A percentile compares a stretch with the other conserved stretches of the same genome.
Evolutionary conservation across 2,329 filamentous ascomycete species (phyloP).

Genomic region (Microcera coccophila): DNA sequence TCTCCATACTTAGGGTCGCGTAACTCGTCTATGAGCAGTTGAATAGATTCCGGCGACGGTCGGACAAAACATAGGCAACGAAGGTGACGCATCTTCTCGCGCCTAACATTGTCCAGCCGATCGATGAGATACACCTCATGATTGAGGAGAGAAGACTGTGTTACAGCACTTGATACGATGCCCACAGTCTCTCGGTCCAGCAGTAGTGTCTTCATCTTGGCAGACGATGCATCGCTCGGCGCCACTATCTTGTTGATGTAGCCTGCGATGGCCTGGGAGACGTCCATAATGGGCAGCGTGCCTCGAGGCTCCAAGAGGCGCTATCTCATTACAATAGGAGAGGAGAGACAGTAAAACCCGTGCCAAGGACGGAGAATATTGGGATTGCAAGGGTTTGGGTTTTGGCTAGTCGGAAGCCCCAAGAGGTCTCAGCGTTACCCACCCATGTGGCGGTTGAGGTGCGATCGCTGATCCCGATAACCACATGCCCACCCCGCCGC

Average conservation of each 20-base stretch:
- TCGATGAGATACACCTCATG: constrained; percentile 98
- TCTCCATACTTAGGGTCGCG: constrained; percentile 96
- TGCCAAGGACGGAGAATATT: neutral
- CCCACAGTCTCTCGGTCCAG: constrained; percentile 91
- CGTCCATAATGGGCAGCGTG: constrained; percentile 65
- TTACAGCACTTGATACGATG: constrained; percentile 91
- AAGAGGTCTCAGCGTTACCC: neutral
- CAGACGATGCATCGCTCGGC: constrained; percentile 60
- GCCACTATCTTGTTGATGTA: constrained; percentile 97
- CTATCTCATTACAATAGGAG: constrained; percentile 9
- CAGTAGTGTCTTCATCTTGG: constrained; percentile 98
- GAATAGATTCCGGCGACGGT: constrained; percentile 87
- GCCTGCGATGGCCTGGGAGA: constrained; percentile 85
- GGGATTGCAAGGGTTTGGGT: neutral
- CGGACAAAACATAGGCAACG: constrained; percentile 90
- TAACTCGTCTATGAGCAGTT: constrained; percentile 90
- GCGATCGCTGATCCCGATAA: constrained; percentile 16
- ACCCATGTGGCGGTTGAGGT: constrained; percentile 12
- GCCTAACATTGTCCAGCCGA: constrained; percentile 79
- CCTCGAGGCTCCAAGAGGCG: constrained; percentile 1
- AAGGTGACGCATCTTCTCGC: constrained; percentile 97
- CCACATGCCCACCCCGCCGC: constrained; percentile 21
- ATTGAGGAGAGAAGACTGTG: constrained; percentile 88
- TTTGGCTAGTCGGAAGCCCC: too few relatives aligned
- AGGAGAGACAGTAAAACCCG: neutral